Evolutionary conservation across 768 basidiomycete species (phyloP).

Genomic region (Tulasnella sp.): DNA sequence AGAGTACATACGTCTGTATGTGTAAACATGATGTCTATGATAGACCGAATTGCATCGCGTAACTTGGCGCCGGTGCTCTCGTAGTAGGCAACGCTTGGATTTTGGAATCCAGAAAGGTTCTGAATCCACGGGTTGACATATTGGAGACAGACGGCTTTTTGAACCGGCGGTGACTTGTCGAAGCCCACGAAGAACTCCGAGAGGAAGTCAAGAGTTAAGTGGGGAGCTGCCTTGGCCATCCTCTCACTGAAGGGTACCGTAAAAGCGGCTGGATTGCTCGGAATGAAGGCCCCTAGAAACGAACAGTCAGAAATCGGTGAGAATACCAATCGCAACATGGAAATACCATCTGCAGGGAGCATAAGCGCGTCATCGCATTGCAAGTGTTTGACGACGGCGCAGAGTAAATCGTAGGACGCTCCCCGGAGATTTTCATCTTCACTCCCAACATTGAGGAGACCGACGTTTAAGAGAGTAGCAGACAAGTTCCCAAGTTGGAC

Average conservation of each 20-base stretch:
- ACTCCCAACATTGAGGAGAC: slow-evolving; percentile 67
- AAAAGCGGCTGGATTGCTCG: slow-evolving; percentile 56
- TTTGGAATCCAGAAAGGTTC: slow-evolving; percentile 64
- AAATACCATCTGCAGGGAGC: slow-evolving; percentile 59
- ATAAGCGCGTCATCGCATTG: slow-evolving; percentile 67
- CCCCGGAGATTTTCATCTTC: slow-evolving; percentile 69
- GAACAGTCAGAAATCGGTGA: background rate
- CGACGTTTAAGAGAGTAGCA: slow-evolving; percentile 78
- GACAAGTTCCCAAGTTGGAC: slow-evolving; percentile 77
- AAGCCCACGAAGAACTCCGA: slow-evolving; percentile 64
- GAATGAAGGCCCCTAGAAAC: slow-evolving; percentile 55
- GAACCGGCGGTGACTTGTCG: slow-evolving; percentile 38
- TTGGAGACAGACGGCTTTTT: slow-evolving; percentile 65
- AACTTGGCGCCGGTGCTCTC: slow-evolving; percentile 67
- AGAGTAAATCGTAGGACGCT: slow-evolving; percentile 72
- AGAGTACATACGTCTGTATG: slow-evolving; percentile 54
- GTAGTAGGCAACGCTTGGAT: slow-evolving; percentile 58
- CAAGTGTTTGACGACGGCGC: slow-evolving; percentile 67
- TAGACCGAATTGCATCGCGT: slow-evolving; percentile 69
- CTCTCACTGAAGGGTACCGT: slow-evolving; percentile 60
- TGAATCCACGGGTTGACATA: slow-evolving; percentile 86
- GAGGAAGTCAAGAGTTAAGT: slow-evolving; percentile 80
- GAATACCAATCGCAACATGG: background rate
- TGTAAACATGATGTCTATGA: slow-evolving; percentile 64
- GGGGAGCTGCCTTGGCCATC: slow-evolving; percentile 64